Conservation (phyloP, 768 basidiomycete species). For the Steccherinum ochraceum region DNA sequence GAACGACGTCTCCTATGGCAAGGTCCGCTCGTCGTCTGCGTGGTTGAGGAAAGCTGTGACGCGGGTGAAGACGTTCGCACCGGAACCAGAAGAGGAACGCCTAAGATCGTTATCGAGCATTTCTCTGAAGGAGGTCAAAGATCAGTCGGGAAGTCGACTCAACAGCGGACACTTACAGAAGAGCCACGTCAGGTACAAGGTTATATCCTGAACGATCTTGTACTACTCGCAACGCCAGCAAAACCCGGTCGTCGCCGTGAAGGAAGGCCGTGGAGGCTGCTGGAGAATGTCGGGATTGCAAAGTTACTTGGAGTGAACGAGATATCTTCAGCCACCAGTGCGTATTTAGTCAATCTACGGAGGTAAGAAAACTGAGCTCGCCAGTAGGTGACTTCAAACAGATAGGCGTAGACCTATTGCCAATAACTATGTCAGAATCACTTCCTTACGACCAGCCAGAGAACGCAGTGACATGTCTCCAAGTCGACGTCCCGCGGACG, state of each 20-base stretch:
- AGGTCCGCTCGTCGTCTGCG: constrained; percentile 8
- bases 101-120: background rate
- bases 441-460: too few species aligned
- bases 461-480: constrained; percentile 1
- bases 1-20: constrained; percentile 72
- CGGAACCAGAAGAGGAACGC: background rate
- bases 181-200: background rate
- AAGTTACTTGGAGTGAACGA: constrained; percentile 43
- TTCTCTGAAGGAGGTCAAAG: background rate
- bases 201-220: background rate
- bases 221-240: background rate
- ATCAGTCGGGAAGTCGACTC: background rate
- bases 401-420: too few species aligned
- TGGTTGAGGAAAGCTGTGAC: background rate
- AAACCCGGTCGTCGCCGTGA: constrained; percentile 13
- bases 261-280: constrained; percentile 32
- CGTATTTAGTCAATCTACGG: too few species aligned
- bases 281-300: constrained; percentile 41
- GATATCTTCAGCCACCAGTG: constrained; percentile 17
- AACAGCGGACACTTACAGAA: background rate
- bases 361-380: too few species aligned
- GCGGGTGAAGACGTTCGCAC: too few species aligned
- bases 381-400: too few species aligned
- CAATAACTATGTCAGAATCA: too few species aligned
- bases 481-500: constrained; percentile 13